Evolutionary conservation across 1,284 basidiomycete species (phyloP), one percentile per base, ranked within the genome.

Genomic region (Melanopsichium pennsylvanicum): DNA sequence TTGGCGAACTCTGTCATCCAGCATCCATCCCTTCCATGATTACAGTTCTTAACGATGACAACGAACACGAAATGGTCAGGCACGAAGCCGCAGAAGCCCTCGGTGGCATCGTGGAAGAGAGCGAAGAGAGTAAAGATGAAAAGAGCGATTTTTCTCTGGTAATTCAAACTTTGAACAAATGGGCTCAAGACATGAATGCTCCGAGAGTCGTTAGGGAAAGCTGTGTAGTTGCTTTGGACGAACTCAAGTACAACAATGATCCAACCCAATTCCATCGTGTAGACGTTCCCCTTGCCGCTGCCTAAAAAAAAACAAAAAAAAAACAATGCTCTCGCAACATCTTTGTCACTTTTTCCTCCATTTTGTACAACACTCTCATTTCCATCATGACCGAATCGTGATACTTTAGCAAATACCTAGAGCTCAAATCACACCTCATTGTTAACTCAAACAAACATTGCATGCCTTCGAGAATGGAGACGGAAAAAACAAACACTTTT

Each of bases 31-130:
- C 94, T 2, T 86, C 90, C 1, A 86, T 99, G 22, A 81, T 97
- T 34, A 82, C 86, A 32, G 91, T 96, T 15, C 85, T 99, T 9
- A 84, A 87, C 63, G 85, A 95, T 70, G 60, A 80, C 0, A 80
- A 83, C 1, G 96, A 98, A 82, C 90, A 90, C 40, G 93, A 96
- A 57, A 98, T 99, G 96, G 96, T 99, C 5, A 88, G 96, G 21
- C 96, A 99, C 78, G 96, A 99, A 83, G 96, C 95, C 18, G 96
- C 96, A 6, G 96, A 99, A 82, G 96, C 96, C 3, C 86, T 98
- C 0, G 96, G 96, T 18, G 93, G 94, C 4, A 97, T 99, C 46
- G 93, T 90, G 2, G 93, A 91, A 3, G 91, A 93, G 1, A 93
- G 82, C 4, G 79, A 79, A 9, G 70, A 74, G 16, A 42, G 38